Evolutionary conservation across 2,329 filamentous ascomycete species (phyloP).

Genomic region (Pyrenophora seminiperda): DNA sequence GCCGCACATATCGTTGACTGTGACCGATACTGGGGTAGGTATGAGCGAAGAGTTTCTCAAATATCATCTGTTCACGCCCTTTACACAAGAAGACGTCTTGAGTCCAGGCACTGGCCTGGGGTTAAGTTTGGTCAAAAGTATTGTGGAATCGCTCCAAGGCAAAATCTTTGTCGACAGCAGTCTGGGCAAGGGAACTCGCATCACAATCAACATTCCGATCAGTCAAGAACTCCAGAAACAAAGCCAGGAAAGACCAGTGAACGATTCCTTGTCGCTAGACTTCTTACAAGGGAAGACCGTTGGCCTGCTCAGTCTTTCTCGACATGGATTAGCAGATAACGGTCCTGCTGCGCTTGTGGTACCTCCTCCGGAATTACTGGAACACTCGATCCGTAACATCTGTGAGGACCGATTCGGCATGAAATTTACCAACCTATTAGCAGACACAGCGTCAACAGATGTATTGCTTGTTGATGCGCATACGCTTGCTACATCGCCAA

Average conservation of each 20-base stretch:
- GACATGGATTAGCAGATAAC: background rate
- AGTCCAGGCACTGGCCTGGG: slow-evolving; percentile 30
- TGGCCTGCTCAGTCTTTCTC: slow-evolving; percentile 5
- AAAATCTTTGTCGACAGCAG: slow-evolving; percentile 24
- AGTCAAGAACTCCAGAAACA: background rate
- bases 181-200: slow-evolving; percentile 11
- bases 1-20: slow-evolving; percentile 38
- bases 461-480: slow-evolving; percentile 10
- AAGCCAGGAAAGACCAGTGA: background rate
- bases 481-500: background rate
- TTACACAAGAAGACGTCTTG: slow-evolving; percentile 30
- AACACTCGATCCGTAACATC: slow-evolving; percentile 9
- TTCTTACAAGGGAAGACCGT: slow-evolving; percentile 1
- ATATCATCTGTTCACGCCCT: slow-evolving; percentile 27
- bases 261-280: background rate
- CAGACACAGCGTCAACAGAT: background rate
- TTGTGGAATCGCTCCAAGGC: slow-evolving; percentile 28
- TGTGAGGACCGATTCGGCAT: slow-evolving; percentile 9
- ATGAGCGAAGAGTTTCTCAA: slow-evolving; percentile 30
- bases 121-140: slow-evolving; percentile 26
- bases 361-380: slow-evolving; percentile 1
- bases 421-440: background rate
- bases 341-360: background rate
- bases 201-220: slow-evolving; percentile 14
- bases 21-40: slow-evolving; percentile 31